Conservation (phyloP, 305 asterid genomes). For the Fraxinus angustifolia region DNA sequence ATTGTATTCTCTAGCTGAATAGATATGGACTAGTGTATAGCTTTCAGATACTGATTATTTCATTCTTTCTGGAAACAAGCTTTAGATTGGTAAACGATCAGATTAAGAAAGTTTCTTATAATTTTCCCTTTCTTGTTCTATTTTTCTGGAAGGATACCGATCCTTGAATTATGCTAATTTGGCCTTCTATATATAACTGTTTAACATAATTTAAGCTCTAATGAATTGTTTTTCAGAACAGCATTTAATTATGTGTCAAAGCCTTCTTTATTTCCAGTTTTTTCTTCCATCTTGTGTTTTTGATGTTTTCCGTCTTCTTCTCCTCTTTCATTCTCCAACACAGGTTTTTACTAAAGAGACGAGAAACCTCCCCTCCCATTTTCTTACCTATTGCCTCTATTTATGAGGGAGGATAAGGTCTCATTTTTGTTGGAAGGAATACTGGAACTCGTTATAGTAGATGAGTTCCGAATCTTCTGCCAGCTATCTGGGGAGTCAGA, state of each 20-base stretch:
- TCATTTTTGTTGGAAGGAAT: too few relatives aligned
- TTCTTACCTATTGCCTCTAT: neutral
- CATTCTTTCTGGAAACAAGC: neutral
- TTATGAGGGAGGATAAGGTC: neutral
- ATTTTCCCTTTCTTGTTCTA: neutral
- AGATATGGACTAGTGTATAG: neutral
- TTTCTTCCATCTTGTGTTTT: neutral
- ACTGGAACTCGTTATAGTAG: too few relatives aligned
- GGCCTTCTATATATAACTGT: neutral
- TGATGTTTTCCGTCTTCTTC: neutral
- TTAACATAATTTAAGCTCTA: neutral
- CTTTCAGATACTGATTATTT: neutral
- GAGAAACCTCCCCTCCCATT: neutral
- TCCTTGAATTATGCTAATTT: neutral
- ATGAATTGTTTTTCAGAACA: neutral
- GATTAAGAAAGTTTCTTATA: neutral
- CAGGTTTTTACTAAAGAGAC: neutral
- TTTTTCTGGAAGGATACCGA: neutral
- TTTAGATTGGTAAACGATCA: neutral
- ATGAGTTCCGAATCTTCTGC: too few relatives aligned
- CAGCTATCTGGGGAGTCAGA: neutral
- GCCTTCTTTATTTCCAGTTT: neutral
- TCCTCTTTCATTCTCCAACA: neutral
- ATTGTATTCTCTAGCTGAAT: neutral
- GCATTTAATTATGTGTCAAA: neutral